phyloP scores from a whole-genome alignment of 2,329 filamentous ascomycete species.

The Torrubiella hemipterigena region DNA sequence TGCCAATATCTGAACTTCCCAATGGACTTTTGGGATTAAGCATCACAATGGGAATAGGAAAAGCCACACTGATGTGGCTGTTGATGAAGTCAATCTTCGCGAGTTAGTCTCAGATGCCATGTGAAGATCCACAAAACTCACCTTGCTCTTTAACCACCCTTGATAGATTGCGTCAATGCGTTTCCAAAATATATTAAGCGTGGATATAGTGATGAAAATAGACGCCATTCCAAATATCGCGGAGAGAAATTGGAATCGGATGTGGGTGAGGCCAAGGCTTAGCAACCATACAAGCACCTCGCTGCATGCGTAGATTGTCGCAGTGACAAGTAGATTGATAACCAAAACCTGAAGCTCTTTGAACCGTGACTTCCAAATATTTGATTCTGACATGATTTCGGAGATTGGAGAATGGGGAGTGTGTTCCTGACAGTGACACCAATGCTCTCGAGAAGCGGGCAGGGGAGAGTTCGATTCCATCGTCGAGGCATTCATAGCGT shows the following conservation, averaged over 20 bases:
- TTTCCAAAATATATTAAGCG: constrained; percentile 9
- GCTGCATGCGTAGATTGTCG: constrained; percentile 24
- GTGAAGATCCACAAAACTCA: constrained; percentile 8
- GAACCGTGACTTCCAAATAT: no score
- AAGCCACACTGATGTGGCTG: constrained; percentile 36
- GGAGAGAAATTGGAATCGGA: constrained; percentile 29
- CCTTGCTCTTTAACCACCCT: constrained; percentile 20
- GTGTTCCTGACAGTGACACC: no score
- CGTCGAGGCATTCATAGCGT: no score
- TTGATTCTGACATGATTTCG: no score
- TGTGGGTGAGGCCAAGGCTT: constrained; percentile 19
- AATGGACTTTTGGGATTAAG: constrained; percentile 24
- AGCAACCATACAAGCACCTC: constrained; percentile 35
- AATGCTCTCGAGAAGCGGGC: no score
- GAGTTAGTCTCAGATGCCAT: constrained; percentile 1
- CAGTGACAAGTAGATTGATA: constrained; percentile 17
- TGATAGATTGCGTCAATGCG: constrained; percentile 16
- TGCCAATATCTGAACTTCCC: constrained; percentile 21
- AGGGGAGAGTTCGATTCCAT: no score
- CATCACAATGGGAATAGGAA: constrained; percentile 36
- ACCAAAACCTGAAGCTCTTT: not conserved
- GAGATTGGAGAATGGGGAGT: not conserved
- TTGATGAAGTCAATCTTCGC: constrained; percentile 36
- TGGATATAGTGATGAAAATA: constrained; percentile 22
- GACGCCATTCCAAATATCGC: constrained; percentile 35